Percentiles rank a stretch among this genome's conserved stretches.
Conservation (phyloP, 805 yeast genomes). For the Starmerella asiatica region DNA sequence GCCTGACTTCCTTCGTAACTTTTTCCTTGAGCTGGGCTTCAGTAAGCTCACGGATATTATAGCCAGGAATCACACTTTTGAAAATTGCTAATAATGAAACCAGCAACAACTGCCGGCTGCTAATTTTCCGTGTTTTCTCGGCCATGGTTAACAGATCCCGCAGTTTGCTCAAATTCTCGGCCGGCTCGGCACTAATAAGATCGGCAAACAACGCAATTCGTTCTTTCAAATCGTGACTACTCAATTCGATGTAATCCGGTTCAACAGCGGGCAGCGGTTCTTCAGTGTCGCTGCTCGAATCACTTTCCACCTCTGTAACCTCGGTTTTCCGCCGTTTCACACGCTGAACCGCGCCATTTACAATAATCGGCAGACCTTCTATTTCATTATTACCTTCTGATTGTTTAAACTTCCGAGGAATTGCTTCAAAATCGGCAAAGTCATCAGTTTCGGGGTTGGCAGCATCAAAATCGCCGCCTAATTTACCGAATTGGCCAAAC, state of each 20-base stretch:
- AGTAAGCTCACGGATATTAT: constrained; percentile 67
- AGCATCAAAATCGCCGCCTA: constrained; percentile 11
- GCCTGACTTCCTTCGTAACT: constrained; percentile 70
- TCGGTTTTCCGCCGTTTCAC: constrained; percentile 28
- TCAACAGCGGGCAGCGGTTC: constrained; percentile 20
- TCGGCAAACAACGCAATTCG: constrained; percentile 74
- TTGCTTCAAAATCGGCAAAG: constrained; percentile 53
- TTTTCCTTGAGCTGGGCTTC: constrained; percentile 72
- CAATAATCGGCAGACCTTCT: constrained; percentile 66
- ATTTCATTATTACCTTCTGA: constrained; percentile 27
- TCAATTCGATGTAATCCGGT: constrained; percentile 36
- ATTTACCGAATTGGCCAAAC: constrained; percentile 8
- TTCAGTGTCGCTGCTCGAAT: constrained; percentile 20
- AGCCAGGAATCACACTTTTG: constrained; percentile 76
- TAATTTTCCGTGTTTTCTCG: constrained; percentile 31
- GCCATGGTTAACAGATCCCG: constrained; percentile 34
- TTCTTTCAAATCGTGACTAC: constrained; percentile 53
- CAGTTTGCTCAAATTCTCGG: constrained; percentile 56
- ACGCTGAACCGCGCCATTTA: constrained; percentile 62
- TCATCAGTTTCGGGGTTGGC: constrained; percentile 46
- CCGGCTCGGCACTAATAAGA: constrained; percentile 72
- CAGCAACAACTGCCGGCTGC: constrained; percentile 52
- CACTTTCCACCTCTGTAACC: constrained; percentile 21
- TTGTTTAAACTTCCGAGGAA: constrained; percentile 43
- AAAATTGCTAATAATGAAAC: constrained; percentile 73